Conservation (phyloP, 176 grass and related monocot genomes). For the Calamus simplicifolius region DNA sequence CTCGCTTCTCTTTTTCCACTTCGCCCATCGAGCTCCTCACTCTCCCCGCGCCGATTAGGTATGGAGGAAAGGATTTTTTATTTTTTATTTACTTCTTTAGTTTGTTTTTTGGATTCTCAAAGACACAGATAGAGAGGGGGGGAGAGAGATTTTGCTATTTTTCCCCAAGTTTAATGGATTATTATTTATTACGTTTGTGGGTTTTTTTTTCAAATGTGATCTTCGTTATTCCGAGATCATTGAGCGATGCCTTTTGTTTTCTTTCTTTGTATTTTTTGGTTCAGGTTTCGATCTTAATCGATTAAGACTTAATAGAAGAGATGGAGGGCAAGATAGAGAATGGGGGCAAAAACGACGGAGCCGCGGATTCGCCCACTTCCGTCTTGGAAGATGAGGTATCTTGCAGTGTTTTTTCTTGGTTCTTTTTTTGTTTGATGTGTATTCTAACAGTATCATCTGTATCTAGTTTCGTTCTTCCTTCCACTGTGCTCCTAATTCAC, state of each 20-base stretch:
- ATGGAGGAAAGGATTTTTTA: too few relatives aligned
- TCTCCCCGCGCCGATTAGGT: too few relatives aligned
- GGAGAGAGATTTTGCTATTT: too few relatives aligned
- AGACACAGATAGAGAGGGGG: too few relatives aligned
- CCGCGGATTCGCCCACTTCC: conserved; percentile 74
- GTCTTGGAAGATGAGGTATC: conserved; percentile 83
- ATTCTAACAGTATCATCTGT: neutral
- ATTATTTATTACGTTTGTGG: too few relatives aligned
- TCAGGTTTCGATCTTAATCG: neutral
- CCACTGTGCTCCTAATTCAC: neutral
- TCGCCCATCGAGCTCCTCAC: neutral
- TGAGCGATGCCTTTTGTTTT: too few relatives aligned
- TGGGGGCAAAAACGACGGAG: conserved; percentile 2
- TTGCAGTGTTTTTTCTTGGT: neutral
- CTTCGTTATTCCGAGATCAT: too few relatives aligned
- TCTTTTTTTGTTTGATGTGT: neutral
- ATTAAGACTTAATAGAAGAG: neutral
- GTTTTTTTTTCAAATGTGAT: too few relatives aligned
- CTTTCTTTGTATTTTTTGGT: neutral
- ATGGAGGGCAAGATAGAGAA: conserved; percentile 45
- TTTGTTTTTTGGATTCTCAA: too few relatives aligned
- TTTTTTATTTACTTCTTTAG: too few relatives aligned
- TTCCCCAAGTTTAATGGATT: too few relatives aligned
- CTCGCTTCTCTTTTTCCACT: neutral
- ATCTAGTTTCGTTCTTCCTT: neutral